Conservation (phyloP, 352 stramenopile species). For the Hyaloperonospora arabidopsidis region DNA sequence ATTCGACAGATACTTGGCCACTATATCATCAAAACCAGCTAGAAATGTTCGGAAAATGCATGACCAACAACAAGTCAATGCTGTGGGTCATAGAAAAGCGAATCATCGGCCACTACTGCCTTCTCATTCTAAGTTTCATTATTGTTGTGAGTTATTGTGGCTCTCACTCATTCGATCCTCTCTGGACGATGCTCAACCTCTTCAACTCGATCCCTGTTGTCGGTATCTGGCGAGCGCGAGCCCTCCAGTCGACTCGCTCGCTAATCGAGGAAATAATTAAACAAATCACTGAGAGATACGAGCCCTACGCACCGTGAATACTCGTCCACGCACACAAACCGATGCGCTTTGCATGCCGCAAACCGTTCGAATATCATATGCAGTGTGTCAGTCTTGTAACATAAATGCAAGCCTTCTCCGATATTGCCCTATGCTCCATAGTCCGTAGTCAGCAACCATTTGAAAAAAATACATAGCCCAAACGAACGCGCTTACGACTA, state of each 20-base stretch:
- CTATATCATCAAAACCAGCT: no score
- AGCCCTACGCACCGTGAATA: constrained; percentile 74
- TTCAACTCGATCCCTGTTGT: constrained; percentile 13
- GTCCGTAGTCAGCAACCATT: constrained; percentile 6
- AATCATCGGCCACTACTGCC: background rate
- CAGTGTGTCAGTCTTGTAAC: constrained; percentile 84
- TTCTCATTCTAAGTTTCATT: constrained; percentile 22
- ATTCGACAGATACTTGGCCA: no score
- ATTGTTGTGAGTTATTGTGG: constrained; percentile 28
- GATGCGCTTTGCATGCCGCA: constrained; percentile 77
- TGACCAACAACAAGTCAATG: no score
- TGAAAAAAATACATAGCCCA: background rate
- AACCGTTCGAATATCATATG: constrained; percentile 88
- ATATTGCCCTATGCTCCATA: constrained; percentile 60
- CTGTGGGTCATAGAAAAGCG: no score
- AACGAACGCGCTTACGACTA: background rate
- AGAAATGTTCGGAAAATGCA: no score
- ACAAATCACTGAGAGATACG: constrained; percentile 84
- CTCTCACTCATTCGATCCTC: constrained; percentile 12
- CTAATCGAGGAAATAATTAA: constrained; percentile 88
- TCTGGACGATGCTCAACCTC: constrained; percentile 21
- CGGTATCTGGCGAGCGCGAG: constrained; percentile 13
- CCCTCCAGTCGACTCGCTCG: constrained; percentile 17
- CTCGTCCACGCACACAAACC: constrained; percentile 81
- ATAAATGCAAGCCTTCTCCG: constrained; percentile 75